Evolutionary conservation across 352 stramenopile genomes (phyloP).

Genomic region (Pilasporangium apinafurcum): DNA sequence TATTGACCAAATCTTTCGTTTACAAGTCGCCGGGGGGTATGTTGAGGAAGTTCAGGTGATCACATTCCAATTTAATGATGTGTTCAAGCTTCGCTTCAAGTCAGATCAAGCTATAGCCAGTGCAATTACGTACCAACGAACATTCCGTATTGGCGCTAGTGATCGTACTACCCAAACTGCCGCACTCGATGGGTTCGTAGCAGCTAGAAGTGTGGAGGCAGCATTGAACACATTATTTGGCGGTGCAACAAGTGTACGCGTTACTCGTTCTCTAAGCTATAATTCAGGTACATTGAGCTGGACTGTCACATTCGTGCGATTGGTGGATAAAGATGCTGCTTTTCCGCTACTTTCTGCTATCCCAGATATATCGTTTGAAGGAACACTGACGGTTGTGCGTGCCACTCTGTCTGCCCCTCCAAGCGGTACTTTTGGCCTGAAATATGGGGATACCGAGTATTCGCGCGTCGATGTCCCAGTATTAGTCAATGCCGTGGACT

Average conservation of each 20-base stretch:
- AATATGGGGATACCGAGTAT: conserved; percentile 26
- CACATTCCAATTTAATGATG: conserved; percentile 37
- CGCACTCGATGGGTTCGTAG: conserved; percentile 47
- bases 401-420: conserved; percentile 12
- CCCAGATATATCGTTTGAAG: conserved; percentile 32
- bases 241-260: conserved; percentile 14
- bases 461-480: conserved; percentile 12
- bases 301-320: conserved; percentile 43
- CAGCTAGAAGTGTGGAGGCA: conserved; percentile 22
- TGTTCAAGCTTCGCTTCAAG: conserved; percentile 40
- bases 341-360: conserved; percentile 35
- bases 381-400: conserved; percentile 13
- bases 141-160: conserved; percentile 27
- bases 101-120: conserved; percentile 18
- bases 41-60: conserved; percentile 31
- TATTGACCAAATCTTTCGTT: conserved; percentile 38
- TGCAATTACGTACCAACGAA: conserved; percentile 29
- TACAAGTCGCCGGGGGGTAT: conserved; percentile 45
- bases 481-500: conserved; percentile 5
- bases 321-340: conserved; percentile 17
- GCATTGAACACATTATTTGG: conserved; percentile 36
- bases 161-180: conserved; percentile 5
- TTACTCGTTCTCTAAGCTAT: conserved; percentile 24
- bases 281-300: conserved; percentile 29
- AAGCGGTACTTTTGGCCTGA: conserved; percentile 23